These are phyloP conservation scores for Microglena sp. DNA, from an alignment of 139 green algal species.

Conservation along the genomic window DNA sequence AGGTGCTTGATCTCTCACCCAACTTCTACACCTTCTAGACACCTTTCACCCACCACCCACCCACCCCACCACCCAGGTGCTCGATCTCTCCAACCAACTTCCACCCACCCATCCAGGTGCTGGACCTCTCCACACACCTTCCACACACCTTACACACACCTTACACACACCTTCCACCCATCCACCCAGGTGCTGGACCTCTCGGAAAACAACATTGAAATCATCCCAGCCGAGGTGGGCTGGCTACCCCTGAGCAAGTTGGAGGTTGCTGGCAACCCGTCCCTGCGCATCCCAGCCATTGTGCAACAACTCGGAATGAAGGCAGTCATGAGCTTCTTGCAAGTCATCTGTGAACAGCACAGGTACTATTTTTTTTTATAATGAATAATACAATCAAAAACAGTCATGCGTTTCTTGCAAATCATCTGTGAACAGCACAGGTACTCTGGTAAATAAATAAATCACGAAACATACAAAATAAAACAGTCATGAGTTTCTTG, in stretches of 20 bases:
- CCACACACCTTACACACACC: background rate
- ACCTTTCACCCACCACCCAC: too few relatives aligned
- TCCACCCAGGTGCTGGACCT: slow-evolving; percentile 12
- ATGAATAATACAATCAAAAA: too few relatives aligned
- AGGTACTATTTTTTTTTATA: too few relatives aligned
- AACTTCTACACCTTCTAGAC: too few relatives aligned
- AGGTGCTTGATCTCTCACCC: too few relatives aligned
- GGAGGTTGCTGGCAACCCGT: slow-evolving; percentile 15
- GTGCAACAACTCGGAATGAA: slow-evolving; percentile 23
- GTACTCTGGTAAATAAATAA: too few relatives aligned
- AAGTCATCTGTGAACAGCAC: slow-evolving; percentile 41
- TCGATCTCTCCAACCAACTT: background rate
- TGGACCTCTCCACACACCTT: background rate
- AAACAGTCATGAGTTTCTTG: slow-evolving; percentile 17
- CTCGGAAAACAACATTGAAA: slow-evolving; percentile 6
- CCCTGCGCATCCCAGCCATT: slow-evolving; percentile 15
- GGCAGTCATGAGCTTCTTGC: slow-evolving; percentile 19
- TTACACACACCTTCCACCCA: background rate
- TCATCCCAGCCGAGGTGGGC: slow-evolving; percentile 22
- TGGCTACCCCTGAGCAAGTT: slow-evolving; percentile 28
- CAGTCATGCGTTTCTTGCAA: too few relatives aligned
- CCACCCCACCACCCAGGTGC: too few relatives aligned
- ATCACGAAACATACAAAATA: too few relatives aligned
- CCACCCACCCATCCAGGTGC: background rate
- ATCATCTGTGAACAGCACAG: too few relatives aligned